Conservation (phyloP, 1,139 yeast genomes). For the Candida smagusa region DNA sequence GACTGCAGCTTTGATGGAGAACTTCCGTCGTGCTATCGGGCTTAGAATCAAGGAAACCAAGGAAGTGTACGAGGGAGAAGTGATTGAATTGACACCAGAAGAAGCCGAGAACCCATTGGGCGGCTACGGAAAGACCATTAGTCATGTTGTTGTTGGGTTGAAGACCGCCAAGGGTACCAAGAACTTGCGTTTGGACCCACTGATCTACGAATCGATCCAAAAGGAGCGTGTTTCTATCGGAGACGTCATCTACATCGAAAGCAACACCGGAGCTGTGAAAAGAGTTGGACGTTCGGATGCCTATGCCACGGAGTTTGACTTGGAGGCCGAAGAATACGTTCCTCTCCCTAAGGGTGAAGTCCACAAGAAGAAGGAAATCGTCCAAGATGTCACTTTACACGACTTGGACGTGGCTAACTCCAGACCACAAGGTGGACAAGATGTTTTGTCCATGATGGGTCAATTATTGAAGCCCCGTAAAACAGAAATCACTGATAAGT, state of each 20-base stretch:
- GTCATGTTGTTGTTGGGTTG: constrained; percentile 90
- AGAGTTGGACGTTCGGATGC: constrained; percentile 98
- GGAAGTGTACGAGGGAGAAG: constrained; percentile 98
- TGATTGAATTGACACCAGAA: constrained; percentile 92
- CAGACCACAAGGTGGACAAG: constrained; percentile 98
- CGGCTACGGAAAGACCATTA: constrained; percentile 94
- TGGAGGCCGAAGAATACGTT: constrained; percentile 98
- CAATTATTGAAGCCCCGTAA: constrained; percentile 93
- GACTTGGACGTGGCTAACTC: constrained; percentile 96
- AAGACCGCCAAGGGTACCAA: constrained; percentile 97
- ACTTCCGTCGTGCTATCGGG: constrained; percentile 95
- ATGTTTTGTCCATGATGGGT: constrained; percentile 97
- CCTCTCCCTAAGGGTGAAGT: constrained; percentile 99
- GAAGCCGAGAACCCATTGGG: constrained; percentile 97
- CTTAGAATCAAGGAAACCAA: constrained; percentile 93
- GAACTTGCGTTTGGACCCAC: constrained; percentile 87
- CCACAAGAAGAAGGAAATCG: constrained; percentile 96
- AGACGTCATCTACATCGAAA: constrained; percentile 94
- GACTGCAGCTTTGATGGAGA: constrained; percentile 96
- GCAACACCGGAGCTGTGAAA: constrained; percentile 96
- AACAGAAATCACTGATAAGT: constrained; percentile 97
- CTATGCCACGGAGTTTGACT: constrained; percentile 94
- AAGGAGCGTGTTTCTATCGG: constrained; percentile 94
- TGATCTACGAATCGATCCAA: constrained; percentile 92
- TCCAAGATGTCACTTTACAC: constrained; percentile 94